Base-by-base conservation (phyloP, 2,329 filamentous ascomycete genomes). In the Fusarium sp. region DNA sequence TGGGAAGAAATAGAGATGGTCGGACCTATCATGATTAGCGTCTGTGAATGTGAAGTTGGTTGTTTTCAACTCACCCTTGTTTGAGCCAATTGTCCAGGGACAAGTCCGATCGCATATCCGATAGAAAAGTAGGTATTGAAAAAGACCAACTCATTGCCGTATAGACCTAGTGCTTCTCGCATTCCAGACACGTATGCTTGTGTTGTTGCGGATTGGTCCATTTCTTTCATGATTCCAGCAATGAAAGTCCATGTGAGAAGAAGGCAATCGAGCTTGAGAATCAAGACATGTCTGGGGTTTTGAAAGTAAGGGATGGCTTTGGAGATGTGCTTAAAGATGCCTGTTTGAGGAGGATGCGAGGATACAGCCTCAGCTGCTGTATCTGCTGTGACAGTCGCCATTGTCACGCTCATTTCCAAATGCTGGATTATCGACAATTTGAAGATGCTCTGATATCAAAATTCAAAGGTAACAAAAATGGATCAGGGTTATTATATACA, bases 131-230 rank as follows among this genome's bases (percentile, higher is more conserved):
- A 83, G 0, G 85, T 83, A 49, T 74, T 76, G 59, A 81, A 74
- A 57, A 86, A 84, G 51, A 88, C 87, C 31, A 88, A 77, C 55
- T 89, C 77, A 63, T 88, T 88, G 2, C 81, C 80, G 43, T 83
- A 81, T 20, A 88, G 74, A 1, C 47, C 57, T 29, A 68, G 18
- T 4, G 59, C 20, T 23, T 70, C 74, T 54, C 58, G 63, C 74
- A 78, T 81, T 23, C 81, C 81, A 1, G 77, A 78, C 3, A 80
- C 76, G 48, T 77, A 79, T 0, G 77, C 77, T 25, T 77, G 75
- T 0, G 77, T 79, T 1, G 77, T 78, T 1, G 77, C 76, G 4
- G 75, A 76, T 56, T 79, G 77, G 37, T 79, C 77, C 76, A 79
- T 76, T 43, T 79, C 77, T 39, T 79, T 79, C 65, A 78, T 69